Conservation (phyloP, 108 stramenopile species). For the Tribonema minus region DNA sequence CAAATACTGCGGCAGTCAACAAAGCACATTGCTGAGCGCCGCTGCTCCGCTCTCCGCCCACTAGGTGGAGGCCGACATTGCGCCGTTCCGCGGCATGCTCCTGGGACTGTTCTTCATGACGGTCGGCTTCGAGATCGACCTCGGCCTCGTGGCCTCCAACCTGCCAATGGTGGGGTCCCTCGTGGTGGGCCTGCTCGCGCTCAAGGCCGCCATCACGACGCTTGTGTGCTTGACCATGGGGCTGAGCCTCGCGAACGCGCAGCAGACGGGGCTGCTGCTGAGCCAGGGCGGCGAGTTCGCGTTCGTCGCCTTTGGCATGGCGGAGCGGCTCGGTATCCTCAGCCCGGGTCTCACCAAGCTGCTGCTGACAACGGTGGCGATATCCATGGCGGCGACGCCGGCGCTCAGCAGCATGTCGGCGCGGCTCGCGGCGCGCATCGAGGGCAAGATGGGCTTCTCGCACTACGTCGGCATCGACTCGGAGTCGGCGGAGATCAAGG, state of each 20-base stretch:
- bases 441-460: slow-evolving; percentile 73
- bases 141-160: slow-evolving; percentile 66
- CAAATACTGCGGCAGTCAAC: too few relatives aligned
- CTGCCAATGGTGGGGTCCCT: slow-evolving; percentile 66
- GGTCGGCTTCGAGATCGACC: slow-evolving; percentile 91
- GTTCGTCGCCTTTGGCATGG: slow-evolving; percentile 91
- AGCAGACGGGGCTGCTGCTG: slow-evolving; percentile 80
- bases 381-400: slow-evolving; percentile 90
- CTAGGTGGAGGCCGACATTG: slow-evolving; percentile 90
- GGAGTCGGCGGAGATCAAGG: slow-evolving; percentile 78
- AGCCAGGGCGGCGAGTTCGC: slow-evolving; percentile 94
- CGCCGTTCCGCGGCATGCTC: slow-evolving; percentile 86
- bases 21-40: too few relatives aligned
- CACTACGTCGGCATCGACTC: slow-evolving; percentile 81
- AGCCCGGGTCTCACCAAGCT: slow-evolving; percentile 72
- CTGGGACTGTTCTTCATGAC: slow-evolving; percentile 93
- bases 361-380: slow-evolving; percentile 82
- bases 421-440: slow-evolving; percentile 69
- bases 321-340: slow-evolving; percentile 76
- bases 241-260: slow-evolving; percentile 69
- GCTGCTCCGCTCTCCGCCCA: too few relatives aligned
- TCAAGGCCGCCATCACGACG: slow-evolving; percentile 75
- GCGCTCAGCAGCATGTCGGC: slow-evolving; percentile 60
- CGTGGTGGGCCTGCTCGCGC: slow-evolving; percentile 66
- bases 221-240: slow-evolving; percentile 71